Conservation (phyloP, 108 stramenopile species). For the Fragilaria radians region DNA sequence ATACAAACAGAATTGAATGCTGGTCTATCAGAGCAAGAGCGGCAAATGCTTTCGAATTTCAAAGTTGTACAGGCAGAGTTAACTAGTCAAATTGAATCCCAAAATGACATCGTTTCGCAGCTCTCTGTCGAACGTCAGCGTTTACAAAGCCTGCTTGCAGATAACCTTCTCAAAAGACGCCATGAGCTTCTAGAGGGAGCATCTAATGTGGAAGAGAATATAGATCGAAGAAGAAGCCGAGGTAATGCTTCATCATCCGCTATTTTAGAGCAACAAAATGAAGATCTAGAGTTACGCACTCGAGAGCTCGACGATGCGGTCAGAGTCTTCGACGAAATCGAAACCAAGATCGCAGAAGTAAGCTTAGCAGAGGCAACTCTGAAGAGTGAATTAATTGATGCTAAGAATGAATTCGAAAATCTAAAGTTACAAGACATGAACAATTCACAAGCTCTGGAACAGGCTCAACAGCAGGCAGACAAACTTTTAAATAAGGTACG, state of each 20-base stretch:
- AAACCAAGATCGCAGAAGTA: slow-evolving; percentile 46
- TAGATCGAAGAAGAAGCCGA: slow-evolving; percentile 19
- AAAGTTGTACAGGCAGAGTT: slow-evolving; percentile 41
- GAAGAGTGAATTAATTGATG: slow-evolving; percentile 49
- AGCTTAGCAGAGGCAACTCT: slow-evolving; percentile 41
- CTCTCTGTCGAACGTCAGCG: slow-evolving; percentile 53
- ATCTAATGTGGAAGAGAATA: slow-evolving; percentile 9
- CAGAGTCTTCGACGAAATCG: slow-evolving; percentile 47
- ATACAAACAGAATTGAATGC: slow-evolving; percentile 74
- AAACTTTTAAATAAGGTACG: slow-evolving; percentile 73
- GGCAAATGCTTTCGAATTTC: slow-evolving; percentile 37
- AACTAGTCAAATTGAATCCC: slow-evolving; percentile 49
- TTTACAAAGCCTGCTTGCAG: slow-evolving; percentile 68
- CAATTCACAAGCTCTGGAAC: slow-evolving; percentile 54
- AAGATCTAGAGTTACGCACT: slow-evolving; percentile 46
- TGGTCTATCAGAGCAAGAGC: slow-evolving; percentile 60
- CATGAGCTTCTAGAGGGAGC: slow-evolving; percentile 50
- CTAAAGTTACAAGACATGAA: slow-evolving; percentile 58
- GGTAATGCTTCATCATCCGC: slow-evolving; percentile 24
- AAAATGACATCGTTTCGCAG: slow-evolving; percentile 55
- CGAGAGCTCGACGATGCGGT: slow-evolving; percentile 64
- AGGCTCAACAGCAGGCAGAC: slow-evolving; percentile 63
- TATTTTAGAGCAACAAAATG: slow-evolving; percentile 40
- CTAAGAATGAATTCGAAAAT: slow-evolving; percentile 74
- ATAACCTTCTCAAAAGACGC: slow-evolving; percentile 79